phyloP scores from a whole-genome alignment of 495 filamentous ascomycete species.

The Lepraria neglecta region DNA sequence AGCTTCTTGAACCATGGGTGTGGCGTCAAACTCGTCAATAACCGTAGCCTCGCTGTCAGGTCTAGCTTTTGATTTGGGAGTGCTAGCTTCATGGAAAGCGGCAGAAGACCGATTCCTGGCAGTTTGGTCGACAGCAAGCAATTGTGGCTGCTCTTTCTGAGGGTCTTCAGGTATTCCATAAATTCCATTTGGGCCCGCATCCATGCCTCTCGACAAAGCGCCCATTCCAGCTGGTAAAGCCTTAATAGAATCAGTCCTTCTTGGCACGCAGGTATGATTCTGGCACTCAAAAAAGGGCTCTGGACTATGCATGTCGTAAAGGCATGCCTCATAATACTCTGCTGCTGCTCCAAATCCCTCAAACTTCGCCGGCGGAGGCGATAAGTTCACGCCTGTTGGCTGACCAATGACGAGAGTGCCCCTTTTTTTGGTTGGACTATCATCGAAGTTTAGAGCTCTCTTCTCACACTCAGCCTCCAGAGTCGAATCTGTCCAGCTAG shows the following conservation, averaged over 20 bases:
- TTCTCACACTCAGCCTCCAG: conserved; percentile 29
- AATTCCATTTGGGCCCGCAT: neutral
- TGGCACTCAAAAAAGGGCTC: conserved; percentile 46
- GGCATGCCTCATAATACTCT: conserved; percentile 50
- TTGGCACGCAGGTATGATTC: conserved; percentile 40
- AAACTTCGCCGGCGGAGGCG: conserved; percentile 17
- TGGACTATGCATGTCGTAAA: conserved; percentile 45
- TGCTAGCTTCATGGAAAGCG: conserved; percentile 28
- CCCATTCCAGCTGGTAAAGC: neutral
- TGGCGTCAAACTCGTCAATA: conserved; percentile 30
- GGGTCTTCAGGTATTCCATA: neutral
- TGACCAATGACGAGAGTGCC: neutral
- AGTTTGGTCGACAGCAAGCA: conserved; percentile 32
- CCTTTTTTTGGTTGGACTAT: neutral
- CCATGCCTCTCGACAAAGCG: neutral
- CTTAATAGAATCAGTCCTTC: neutral
- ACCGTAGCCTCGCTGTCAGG: conserved; percentile 27
- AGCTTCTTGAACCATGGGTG: conserved; percentile 27
- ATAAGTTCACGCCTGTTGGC: neutral
- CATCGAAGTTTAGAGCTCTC: conserved; percentile 22
- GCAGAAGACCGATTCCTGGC: conserved; percentile 29
- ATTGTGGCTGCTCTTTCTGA: conserved; percentile 27
- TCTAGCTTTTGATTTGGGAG: conserved; percentile 15
- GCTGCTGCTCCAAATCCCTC: conserved; percentile 39
- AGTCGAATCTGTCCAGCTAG: conserved; percentile 30